Base-by-base conservation (phyloP, 2,329 filamentous ascomycete genomes). In the Fusarium acutatum region DNA sequence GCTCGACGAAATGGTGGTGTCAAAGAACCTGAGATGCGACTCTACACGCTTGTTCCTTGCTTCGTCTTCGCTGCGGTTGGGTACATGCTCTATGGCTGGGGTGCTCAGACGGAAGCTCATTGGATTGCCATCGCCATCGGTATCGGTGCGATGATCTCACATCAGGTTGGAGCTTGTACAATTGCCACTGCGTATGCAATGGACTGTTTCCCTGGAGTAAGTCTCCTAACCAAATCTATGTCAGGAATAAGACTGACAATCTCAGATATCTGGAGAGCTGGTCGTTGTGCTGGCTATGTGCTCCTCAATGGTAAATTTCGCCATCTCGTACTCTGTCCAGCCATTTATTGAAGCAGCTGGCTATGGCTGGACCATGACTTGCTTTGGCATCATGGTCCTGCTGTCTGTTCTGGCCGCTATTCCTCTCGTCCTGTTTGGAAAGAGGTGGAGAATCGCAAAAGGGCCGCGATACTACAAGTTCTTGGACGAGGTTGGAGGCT, bases 201-300 rank as follows among this genome's bases (percentile, higher is more conserved):
- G 50, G 34, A 28, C 24, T 28, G 50, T 7, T 53, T 53, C 24
- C 20, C 34, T 5, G 34, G 24, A 18, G 50, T 28, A 10, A 13
- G 34, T 10, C 5, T 7, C 10, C 2, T 0, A 7, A 3, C 6
- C 14, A 2, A 5, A 17, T 5, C 14, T 10, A 7, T 17, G 3
- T n/a, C 14, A 4, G 8, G 12, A 22, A 22, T 1, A n/a, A 18
- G 5, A 38, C 34, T 28, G 2, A 28, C 1, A 4, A 3, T 5
- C 3, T 4, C 0, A 38, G 34, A 38, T 28, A 37, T 38, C 50
- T 18, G 34, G 50, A 53, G 50, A 38, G 20, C 24, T 53, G 7
- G 50, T 53, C 7, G 34, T 53, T 10, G 34, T 38, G 18, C 7
- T 53, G 3, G 34, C 50, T 4, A 38, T 38, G 34, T 53, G 50